phyloP scores from a whole-genome alignment of 352 stramenopile genomes.

The Pythium brassicae region DNA sequence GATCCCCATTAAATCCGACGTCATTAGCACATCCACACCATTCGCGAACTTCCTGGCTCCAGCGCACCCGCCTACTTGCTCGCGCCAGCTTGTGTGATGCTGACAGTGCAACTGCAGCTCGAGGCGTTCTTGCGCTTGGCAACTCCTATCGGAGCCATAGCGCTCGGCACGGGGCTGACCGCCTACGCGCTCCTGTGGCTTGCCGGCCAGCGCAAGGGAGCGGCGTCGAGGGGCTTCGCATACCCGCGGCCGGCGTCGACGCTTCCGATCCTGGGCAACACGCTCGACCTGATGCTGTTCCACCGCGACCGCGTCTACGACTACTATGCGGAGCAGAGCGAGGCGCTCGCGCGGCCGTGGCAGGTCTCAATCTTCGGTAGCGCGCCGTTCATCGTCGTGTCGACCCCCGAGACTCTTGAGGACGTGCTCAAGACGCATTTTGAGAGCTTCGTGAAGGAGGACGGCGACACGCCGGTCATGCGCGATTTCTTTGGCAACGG shows the following conservation, averaged over 20 bases:
- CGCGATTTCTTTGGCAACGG: constrained; percentile 59
- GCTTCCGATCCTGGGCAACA: constrained; percentile 4
- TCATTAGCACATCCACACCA: too few relatives aligned
- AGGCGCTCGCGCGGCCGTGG: constrained; percentile 25
- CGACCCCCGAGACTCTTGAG: constrained; percentile 29
- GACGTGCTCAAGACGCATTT: constrained; percentile 53
- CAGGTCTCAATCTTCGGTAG: constrained; percentile 27
- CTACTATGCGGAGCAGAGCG: constrained; percentile 14
- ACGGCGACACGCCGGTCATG: constrained; percentile 22
- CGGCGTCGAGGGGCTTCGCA: constrained; percentile 17
- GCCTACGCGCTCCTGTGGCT: too few relatives aligned
- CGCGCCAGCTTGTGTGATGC: too few relatives aligned
- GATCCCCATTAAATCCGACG: too few relatives aligned
- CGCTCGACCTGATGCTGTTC: constrained; percentile 1
- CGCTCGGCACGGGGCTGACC: too few relatives aligned
- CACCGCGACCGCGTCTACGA: constrained; percentile 16
- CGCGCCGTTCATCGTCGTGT: constrained; percentile 30
- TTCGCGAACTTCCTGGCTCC: too few relatives aligned
- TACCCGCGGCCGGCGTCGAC: constrained; percentile 13
- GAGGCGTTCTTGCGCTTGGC: too few relatives aligned
- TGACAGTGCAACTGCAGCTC: too few relatives aligned
- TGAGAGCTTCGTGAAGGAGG: constrained; percentile 57
- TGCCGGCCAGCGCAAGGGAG: neutral
- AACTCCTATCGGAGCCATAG: too few relatives aligned
- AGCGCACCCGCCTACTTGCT: too few relatives aligned